phyloP scores from a whole-genome alignment of 805 yeast genomes.

The Cyberlindnera lachancei region DNA sequence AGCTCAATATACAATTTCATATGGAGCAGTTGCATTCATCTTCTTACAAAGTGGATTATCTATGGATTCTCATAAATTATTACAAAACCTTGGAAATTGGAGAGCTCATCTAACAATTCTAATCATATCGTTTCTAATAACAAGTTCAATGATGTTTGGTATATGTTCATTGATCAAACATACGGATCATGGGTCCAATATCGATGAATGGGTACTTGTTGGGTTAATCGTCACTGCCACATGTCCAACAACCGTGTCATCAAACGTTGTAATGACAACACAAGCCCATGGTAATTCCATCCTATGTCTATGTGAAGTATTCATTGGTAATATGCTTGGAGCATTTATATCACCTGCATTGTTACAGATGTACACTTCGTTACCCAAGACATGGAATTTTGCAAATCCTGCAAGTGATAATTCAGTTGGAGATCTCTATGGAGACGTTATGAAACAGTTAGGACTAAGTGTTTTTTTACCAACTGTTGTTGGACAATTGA shows the following conservation, averaged over 20 bases:
- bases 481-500: conserved; percentile 77
- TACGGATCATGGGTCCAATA: conserved; percentile 48
- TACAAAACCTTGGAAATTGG: conserved; percentile 66
- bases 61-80: conserved; percentile 57
- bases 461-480: conserved; percentile 84
- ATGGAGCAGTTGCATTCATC: conserved; percentile 82
- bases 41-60: conserved; percentile 77
- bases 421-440: conserved; percentile 51
- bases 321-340: conserved; percentile 77
- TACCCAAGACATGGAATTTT: conserved; percentile 55
- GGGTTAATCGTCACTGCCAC: conserved; percentile 80
- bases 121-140: conserved; percentile 60
- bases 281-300: conserved; percentile 79
- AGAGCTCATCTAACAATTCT: conserved; percentile 73
- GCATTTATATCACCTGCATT: conserved; percentile 85
- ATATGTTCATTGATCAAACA: conserved; percentile 57
- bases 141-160: conserved; percentile 67
- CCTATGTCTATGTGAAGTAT: conserved; percentile 74
- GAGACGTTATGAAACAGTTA: conserved; percentile 77
- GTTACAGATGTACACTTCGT: conserved; percentile 56
- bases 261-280: conserved; percentile 88
- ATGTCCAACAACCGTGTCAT: conserved; percentile 88
- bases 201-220: conserved; percentile 69
- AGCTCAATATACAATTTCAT: conserved; percentile 71
- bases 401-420: conserved; percentile 70